Base-by-base conservation (phyloP, 805 yeast species). In the Saccharomycopsis capsularis region DNA sequence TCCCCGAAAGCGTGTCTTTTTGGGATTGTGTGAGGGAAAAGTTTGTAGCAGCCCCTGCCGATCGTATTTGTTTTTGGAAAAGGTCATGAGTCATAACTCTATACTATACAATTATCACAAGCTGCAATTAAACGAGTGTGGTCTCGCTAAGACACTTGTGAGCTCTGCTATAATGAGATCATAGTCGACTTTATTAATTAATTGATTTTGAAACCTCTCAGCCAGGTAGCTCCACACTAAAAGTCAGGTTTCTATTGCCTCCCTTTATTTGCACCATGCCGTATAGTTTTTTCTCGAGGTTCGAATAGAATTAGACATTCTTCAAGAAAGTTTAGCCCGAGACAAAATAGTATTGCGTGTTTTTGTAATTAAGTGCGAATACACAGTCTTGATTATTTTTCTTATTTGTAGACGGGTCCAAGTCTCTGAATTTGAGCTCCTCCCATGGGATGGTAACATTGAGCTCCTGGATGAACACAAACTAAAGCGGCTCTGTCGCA, bases 251-350 rank as follows among this genome's bases (percentile, higher is more conserved):
- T 29, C 13, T 7, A 13, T 29, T 29, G 11, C 27, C 29, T 30
- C 47, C 27, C 3, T 38, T 27, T 7, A 48, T 22, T 22, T 34
- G 48, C 11, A 42, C 55, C n/a, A 52, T 21, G 4, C 53, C 55
- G 35, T 30, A 37, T 13, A 25, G 24, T 16, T 39, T 44, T 11
- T 42, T 45, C 23, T 45, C 51, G 7, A 49, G 18, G 32, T 52
- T 50, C 7, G 53, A 30, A 23, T 49, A 45, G 38, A 37, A 49
- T 24, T 52, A 52, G 5, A 49, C 50, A 23, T 52, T 52, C 39
- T 52, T 52, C 40, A 52, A 46, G 41, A 52, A 52, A 3, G 53
- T 46, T 25, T 52, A 53, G 2, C 55, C 55, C 27, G 49, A 32
- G 3, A 50, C 44, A 36, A 41, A 52, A 22, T 52, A 52, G 2